These are phyloP conservation scores for Thelonectria olida DNA, from an alignment of 2,329 filamentous ascomycete species.

Conservation along the genomic window DNA sequence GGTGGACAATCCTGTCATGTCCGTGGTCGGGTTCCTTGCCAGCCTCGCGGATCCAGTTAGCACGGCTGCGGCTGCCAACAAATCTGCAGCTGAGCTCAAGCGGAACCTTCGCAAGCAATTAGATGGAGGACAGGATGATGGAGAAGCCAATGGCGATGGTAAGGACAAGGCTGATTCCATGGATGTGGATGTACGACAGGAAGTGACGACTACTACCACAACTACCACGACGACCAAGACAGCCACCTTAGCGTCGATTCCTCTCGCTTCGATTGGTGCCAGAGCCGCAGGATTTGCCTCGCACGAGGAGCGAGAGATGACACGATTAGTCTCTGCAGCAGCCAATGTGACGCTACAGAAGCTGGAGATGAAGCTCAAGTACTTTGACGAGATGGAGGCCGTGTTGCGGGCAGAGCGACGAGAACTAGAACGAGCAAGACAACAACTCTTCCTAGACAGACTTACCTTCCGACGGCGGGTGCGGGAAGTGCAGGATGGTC, in stretches of 20 bases:
- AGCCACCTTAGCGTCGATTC: conserved; percentile 74
- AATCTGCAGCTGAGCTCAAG: conserved; percentile 87
- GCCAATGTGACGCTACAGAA: conserved; percentile 96
- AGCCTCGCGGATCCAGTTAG: conserved; percentile 89
- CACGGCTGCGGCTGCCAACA: conserved; percentile 88
- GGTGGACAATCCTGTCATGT: conserved; percentile 95
- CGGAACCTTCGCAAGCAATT: conserved; percentile 81
- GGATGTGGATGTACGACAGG: conserved; percentile 68
- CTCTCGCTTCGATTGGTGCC: conserved; percentile 85
- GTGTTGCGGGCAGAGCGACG: conserved; percentile 91
- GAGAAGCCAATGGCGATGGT: conserved; percentile 65
- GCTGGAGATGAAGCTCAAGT: conserved; percentile 92
- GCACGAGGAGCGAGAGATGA: conserved; percentile 97
- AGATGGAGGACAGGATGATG: conserved; percentile 59
- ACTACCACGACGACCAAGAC: conserved; percentile 58
- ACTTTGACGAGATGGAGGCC: conserved; percentile 96
- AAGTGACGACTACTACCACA: conserved; percentile 62
- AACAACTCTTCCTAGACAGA: conserved; percentile 93
- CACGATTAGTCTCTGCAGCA: conserved; percentile 87
- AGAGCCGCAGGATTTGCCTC: conserved; percentile 89
- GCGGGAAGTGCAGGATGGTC: conserved; percentile 79
- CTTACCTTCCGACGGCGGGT: conserved; percentile 90
- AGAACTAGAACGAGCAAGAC: conserved; percentile 89
- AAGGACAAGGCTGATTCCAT: conserved; percentile 69
- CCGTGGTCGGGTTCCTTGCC: conserved; percentile 92